phyloP scores from a whole-genome alignment of 768 basidiomycete species.

The Serpula lacrymans region DNA sequence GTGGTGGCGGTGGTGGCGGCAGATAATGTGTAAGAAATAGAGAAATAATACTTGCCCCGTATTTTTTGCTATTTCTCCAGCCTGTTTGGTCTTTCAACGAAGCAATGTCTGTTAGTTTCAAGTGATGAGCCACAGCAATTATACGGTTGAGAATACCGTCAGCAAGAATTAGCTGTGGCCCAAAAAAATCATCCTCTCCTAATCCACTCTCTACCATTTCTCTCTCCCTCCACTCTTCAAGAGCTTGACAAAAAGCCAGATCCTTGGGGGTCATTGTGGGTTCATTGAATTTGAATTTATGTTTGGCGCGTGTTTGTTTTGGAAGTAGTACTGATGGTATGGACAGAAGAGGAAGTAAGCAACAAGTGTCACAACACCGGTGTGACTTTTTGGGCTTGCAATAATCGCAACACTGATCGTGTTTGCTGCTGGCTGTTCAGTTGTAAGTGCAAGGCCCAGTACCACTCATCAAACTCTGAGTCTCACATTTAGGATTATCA shows the following conservation, averaged over 20 bases:
- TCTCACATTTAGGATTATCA: no score
- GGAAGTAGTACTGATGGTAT: neutral
- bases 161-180: no score
- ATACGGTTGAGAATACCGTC: no score
- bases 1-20: no score
- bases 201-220: conserved; percentile 2
- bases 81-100: conserved; percentile 13
- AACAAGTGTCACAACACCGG: conserved; percentile 3
- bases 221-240: conserved; percentile 1
- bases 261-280: neutral
- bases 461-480: no score
- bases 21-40: no score
- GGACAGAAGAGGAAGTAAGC: neutral
- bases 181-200: conserved; percentile 3
- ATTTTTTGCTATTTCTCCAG: conserved; percentile 14
- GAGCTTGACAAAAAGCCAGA: no score
- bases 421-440: no score
- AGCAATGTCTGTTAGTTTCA: neutral
- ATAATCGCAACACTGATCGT: no score
- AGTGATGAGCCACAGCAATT: no score
- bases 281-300: neutral
- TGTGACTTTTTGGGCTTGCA: neutral
- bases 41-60: conserved; percentile 5
- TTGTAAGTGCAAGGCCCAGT: no score
- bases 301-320: neutral